Base-by-base conservation (phyloP, 2,329 filamentous ascomycete genomes). In the Apiospora sp. region DNA sequence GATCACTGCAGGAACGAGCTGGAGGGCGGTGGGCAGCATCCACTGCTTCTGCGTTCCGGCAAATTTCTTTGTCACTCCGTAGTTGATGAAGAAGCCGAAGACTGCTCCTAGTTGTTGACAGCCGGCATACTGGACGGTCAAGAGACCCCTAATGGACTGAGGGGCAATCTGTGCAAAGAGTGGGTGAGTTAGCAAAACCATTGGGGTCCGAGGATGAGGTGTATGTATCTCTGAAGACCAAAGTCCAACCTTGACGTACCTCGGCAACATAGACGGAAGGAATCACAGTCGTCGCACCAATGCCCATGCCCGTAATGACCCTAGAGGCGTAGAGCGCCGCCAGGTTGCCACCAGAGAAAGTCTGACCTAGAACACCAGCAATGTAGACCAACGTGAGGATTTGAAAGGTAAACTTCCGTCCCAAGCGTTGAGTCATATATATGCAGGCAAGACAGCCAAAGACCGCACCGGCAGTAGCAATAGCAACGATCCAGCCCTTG, bases 11-110 rank as follows among this genome's bases (percentile, higher is more conserved):
- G 79, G 79, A 0, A 77, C 51, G 1, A 78, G 61, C 44, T 81
- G 79, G 0, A 80, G 73, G 0, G 76, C 78, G 0, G 78, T 79
- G 0, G 79, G 78, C 4, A 80, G 74, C n/a, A 76, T 73, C 78
- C 79, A 80, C 69, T 81, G 79, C 0, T 77, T 69, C 30, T 79
- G 70, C 0, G 72, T 75, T 0, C 74, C 74, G 1, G 77, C 72
- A 44, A 79, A 76, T 16, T 78, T 74, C 24, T 80, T 77, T 2
- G 82, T 80, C 14, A 81, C 77, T 2, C 81, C 78, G 58, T 83
- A 82, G 70, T 82, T 82, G 49, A 80, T 74, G 69, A 83, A 82
- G 68, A 83, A 81, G 0, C 79, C 79, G n/a, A 81, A 79, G 3
- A 80, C 79, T 8, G 80, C 79, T 4, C 72, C 79, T 10, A 82